Evolutionary conservation across 1,139 yeast species (phyloP), one percentile per base, ranked within the genome.

Genomic region (Yamadazyma kanchanaburiensis): DNA sequence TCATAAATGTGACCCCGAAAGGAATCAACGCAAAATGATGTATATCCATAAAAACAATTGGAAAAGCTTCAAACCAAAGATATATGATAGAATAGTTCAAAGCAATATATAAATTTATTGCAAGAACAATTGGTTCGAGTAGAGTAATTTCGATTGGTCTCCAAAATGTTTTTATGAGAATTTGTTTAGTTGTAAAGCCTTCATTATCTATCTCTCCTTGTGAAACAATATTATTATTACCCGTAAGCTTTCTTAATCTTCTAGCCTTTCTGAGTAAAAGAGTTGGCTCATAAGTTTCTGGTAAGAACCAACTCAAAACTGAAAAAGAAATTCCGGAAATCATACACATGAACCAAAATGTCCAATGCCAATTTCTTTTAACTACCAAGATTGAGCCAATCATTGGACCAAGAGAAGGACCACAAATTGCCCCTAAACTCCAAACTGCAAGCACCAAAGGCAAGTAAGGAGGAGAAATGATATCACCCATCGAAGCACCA

Each of bases 281-380:
- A 3, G 73, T 65, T 19, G 58, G 58, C 11, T 49, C 64, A 26
- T 58, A 68, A 7, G 81, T 70, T 49, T 77, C 84, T 0, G 80
- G 77, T 22, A 75, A 51, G 25, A 64, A 48, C 25, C 61, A 46
- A 3, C 50, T 24, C 34, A 72, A 50, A 1, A 66, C 14, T 1
- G 58, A 9, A 8, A 65, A 46, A 1, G 63, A 32, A 4, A 58
- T 20, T 6, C 59, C 70, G 26, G 69, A 47, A 14, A 64, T 36
- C 32, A 71, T 57, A 24, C 56, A 39, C 41, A 60, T 38, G 30
- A 67, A 54, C 74, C 75, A 69, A 37, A 66, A 65, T 3, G 64
- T 51, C 62, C 70, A 62, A 46, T 74, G 56, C 75, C 75, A 70
- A 17, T 24, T 17, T 8, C 46, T 41, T 26, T 42, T 44, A 4